phyloP scores from a whole-genome alignment of 2,329 filamentous ascomycete species.

The Talaromyces sp. region DNA sequence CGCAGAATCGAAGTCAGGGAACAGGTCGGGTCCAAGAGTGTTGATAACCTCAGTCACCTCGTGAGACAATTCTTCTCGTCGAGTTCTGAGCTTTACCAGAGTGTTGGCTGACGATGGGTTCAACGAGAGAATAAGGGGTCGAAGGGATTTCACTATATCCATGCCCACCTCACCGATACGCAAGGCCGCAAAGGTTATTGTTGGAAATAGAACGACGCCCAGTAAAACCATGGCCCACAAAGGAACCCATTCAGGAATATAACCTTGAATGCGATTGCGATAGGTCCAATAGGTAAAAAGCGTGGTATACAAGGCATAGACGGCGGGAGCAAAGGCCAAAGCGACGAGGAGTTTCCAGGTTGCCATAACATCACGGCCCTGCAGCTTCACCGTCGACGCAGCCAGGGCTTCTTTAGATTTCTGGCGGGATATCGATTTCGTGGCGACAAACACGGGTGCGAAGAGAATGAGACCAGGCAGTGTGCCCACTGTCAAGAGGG shows the following conservation, averaged over 20 bases:
- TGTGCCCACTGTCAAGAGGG: conserved; percentile 71
- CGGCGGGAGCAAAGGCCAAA: conserved; percentile 71
- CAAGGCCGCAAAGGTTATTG: conserved; percentile 86
- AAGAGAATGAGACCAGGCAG: conserved; percentile 85
- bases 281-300: conserved; percentile 73
- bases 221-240: conserved; percentile 71
- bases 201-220: conserved; percentile 76
- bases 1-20: conserved; percentile 84
- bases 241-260: conserved; percentile 73
- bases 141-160: conserved; percentile 94
- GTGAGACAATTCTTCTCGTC: conserved; percentile 68
- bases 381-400: conserved; percentile 81
- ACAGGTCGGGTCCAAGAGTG: conserved; percentile 89
- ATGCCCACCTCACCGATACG: conserved; percentile 97
- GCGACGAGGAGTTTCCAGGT: conserved; percentile 94
- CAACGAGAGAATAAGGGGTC: conserved; percentile 79
- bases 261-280: conserved; percentile 76
- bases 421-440: conserved; percentile 73
- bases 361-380: conserved; percentile 83
- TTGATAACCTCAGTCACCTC: conserved; percentile 93
- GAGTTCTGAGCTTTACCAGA: conserved; percentile 69
- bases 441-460: conserved; percentile 78
- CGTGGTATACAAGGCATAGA: conserved; percentile 77
- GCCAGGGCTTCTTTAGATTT: conserved; percentile 82
- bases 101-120: conserved; percentile 80